phyloP scores from a whole-genome alignment of 169 alveolate genomes.

The Plasmodium relictum region DNA sequence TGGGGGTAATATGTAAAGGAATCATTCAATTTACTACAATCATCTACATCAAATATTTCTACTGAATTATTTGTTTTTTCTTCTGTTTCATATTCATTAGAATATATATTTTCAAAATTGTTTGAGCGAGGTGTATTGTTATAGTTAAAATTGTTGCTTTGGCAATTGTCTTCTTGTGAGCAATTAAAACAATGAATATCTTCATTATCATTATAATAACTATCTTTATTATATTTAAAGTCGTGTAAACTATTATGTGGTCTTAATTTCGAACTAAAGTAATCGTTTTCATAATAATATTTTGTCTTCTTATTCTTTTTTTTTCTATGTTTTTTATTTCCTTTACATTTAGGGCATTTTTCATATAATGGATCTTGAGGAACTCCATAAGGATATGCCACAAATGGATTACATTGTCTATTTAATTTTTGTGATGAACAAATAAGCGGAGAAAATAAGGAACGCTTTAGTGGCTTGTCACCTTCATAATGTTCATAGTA shows the following conservation, averaged over 20 bases:
- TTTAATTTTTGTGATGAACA: constrained; percentile 28
- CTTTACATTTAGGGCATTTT: constrained; percentile 66
- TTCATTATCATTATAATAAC: background rate
- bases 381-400: constrained; percentile 69
- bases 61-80: background rate
- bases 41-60: background rate
- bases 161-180: constrained; percentile 7
- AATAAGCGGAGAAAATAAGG: constrained; percentile 24
- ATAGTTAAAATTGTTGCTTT: background rate
- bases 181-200: background rate
- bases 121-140: background rate
- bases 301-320: constrained; percentile 1
- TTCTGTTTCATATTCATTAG: background rate
- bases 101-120: constrained; percentile 21
- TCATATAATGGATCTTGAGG: constrained; percentile 59
- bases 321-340: constrained; percentile 28
- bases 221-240: background rate
- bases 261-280: constrained; percentile 22
- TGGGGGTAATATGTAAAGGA: background rate
- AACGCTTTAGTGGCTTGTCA: background rate
- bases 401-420: constrained; percentile 70
- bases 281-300: background rate
- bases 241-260: constrained; percentile 1
- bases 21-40: background rate
- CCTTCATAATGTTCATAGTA: constrained; percentile 22